phyloP scores from a whole-genome alignment of 768 basidiomycete species.

The Leccinum disarticulatum region DNA sequence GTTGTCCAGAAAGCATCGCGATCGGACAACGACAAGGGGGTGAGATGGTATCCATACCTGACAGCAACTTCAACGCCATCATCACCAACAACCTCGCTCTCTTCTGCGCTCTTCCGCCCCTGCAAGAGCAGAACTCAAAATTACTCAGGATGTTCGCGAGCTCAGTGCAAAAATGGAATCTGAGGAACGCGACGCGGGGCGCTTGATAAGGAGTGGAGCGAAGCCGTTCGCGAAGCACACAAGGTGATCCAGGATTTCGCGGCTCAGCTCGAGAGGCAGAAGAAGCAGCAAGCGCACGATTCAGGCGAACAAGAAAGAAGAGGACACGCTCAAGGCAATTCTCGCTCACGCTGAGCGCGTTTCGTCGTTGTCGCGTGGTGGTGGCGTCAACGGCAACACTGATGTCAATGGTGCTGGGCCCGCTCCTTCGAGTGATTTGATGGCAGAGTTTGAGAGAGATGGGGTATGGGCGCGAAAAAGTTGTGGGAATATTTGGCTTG shows the following conservation, averaged over 20 bases:
- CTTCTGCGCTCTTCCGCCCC: slow-evolving; percentile 71
- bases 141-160: slow-evolving; percentile 81
- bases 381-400: slow-evolving; percentile 37
- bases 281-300: slow-evolving; percentile 69
- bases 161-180: slow-evolving; percentile 83
- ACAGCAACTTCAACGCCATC: slow-evolving; percentile 67
- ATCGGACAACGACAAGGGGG: no score
- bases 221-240: slow-evolving; percentile 85
- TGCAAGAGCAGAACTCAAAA: slow-evolving; percentile 93
- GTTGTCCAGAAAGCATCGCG: no score
- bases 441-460: slow-evolving; percentile 73
- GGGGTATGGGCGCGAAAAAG: slow-evolving; percentile 65
- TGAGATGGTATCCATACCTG: slow-evolving; percentile 42
- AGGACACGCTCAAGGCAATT: slow-evolving; percentile 81
- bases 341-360: slow-evolving; percentile 51
- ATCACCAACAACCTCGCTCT: slow-evolving; percentile 89
- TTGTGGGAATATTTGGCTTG: slow-evolving; percentile 67
- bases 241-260: slow-evolving; percentile 82
- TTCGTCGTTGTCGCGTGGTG: slow-evolving; percentile 13
- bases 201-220: slow-evolving; percentile 71
- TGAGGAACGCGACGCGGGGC: slow-evolving; percentile 72
- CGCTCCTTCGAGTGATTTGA: slow-evolving; percentile 39
- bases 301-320: slow-evolving; percentile 82
- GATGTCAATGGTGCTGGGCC: slow-evolving; percentile 29
- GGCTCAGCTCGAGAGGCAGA: slow-evolving; percentile 74